Evolutionary conservation across 805 yeast species (phyloP).

Genomic region (Suhomyces emberorum): DNA sequence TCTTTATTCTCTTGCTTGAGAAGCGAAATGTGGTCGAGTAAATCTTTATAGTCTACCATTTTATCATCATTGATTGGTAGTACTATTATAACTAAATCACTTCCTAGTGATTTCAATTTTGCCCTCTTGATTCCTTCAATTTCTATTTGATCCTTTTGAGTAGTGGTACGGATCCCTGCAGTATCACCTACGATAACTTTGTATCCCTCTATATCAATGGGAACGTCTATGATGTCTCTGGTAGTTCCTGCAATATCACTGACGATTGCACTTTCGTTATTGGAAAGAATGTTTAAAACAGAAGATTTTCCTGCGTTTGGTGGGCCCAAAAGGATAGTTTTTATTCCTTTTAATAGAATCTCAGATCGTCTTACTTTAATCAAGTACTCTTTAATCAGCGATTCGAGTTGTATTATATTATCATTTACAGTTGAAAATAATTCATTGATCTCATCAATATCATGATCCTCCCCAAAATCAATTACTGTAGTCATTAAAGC

Average conservation of each 20-base stretch:
- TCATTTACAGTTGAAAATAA: constrained; percentile 50
- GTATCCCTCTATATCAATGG: constrained; percentile 77
- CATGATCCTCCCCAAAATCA: constrained; percentile 94
- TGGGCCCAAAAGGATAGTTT: constrained; percentile 74
- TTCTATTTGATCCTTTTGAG: constrained; percentile 58
- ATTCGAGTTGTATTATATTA: constrained; percentile 39
- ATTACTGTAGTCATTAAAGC: constrained; percentile 84
- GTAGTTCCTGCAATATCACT: constrained; percentile 93
- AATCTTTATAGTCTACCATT: constrained; percentile 22
- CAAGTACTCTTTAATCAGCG: constrained; percentile 45
- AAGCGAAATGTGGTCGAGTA: constrained; percentile 35
- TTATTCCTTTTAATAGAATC: constrained; percentile 68
- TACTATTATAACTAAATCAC: constrained; percentile 71
- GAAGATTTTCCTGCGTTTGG: constrained; percentile 98
- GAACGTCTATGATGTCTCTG: constrained; percentile 79
- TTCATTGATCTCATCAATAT: constrained; percentile 59
- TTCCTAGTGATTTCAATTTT: constrained; percentile 48
- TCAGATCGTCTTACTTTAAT: constrained; percentile 53
- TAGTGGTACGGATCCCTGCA: constrained; percentile 72
- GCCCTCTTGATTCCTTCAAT: constrained; percentile 81
- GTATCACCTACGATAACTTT: constrained; percentile 87
- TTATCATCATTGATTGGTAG: constrained; percentile 43
- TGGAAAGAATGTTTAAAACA: constrained; percentile 68
- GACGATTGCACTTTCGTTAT: constrained; percentile 84
- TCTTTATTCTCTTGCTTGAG: constrained; percentile 27